A percentile compares a stretch with the other conserved stretches of the same genome.
These are phyloP conservation scores for Penicillium coffeae DNA, from an alignment of 495 filamentous ascomycete genomes.

Conservation along the genomic window DNA sequence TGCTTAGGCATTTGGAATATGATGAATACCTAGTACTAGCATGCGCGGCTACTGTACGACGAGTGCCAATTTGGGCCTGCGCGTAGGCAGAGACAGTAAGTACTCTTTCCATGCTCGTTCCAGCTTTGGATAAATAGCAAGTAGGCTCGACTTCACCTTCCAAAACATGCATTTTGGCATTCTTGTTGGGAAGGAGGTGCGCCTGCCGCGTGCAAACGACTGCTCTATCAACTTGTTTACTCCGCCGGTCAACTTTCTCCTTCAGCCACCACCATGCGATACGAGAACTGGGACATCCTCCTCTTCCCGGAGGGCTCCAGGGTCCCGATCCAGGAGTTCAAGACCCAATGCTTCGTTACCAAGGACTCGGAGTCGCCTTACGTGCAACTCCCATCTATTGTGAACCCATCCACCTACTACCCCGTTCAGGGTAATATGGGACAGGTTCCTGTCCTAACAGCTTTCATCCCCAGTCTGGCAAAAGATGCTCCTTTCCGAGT, in stretches of 20 bases:
- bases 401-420: slow-evolving; percentile 23
- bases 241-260: background rate
- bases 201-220: too few relatives aligned
- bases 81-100: too few relatives aligned
- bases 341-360: slow-evolving; percentile 73
- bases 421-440: slow-evolving; percentile 30
- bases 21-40: background rate
- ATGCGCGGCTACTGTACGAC: too few relatives aligned
- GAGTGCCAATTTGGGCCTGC: too few relatives aligned
- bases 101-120: too few relatives aligned
- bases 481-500: slow-evolving; percentile 62
- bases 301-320: slow-evolving; percentile 64
- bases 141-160: too few relatives aligned
- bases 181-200: too few relatives aligned
- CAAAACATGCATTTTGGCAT: too few relatives aligned
- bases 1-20: background rate
- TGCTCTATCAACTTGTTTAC: too few relatives aligned
- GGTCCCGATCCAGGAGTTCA: slow-evolving; percentile 81
- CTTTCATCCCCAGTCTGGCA: slow-evolving; percentile 68
- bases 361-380: slow-evolving; percentile 53
- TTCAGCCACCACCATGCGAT: slow-evolving; percentile 56
- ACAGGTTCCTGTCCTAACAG: slow-evolving; percentile 66
- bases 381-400: slow-evolving; percentile 28
- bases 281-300: slow-evolving; percentile 81
- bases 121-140: too few relatives aligned